Percentiles rank a stretch among this genome's conserved stretches.
phyloP scores from a whole-genome alignment of 805 yeast species.

The Monosporozyma siamensis region DNA sequence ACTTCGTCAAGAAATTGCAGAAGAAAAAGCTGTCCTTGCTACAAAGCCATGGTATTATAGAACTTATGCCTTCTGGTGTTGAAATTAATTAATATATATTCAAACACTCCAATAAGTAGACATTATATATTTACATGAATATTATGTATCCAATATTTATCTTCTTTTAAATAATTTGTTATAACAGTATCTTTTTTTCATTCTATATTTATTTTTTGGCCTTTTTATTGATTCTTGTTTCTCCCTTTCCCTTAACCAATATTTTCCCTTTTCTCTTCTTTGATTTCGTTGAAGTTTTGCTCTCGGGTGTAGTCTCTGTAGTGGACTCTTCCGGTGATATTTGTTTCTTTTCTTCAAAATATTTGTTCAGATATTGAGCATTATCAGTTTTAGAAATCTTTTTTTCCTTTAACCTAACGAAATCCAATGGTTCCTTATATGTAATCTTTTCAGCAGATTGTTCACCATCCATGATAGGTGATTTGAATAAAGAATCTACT shows the following conservation, averaged over 20 bases:
- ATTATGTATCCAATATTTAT: background rate
- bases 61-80: constrained; percentile 40
- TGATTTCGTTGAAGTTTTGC: constrained; percentile 4
- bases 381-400: background rate
- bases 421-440: constrained; percentile 29
- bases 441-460: constrained; percentile 45
- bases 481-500: constrained; percentile 37
- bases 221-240: constrained; percentile 39
- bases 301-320: background rate
- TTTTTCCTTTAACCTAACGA: constrained; percentile 6
- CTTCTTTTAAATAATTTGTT: background rate
- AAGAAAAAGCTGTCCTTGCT: constrained; percentile 37
- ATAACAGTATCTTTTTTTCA: background rate
- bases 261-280: constrained; percentile 34
- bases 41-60: constrained; percentile 41
- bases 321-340: background rate
- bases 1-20: constrained; percentile 43
- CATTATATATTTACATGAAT: no score
- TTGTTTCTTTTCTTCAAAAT: background rate
- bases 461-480: constrained; percentile 36
- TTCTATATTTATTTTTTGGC: constrained; percentile 2
- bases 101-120: no score
- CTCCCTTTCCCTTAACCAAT: constrained; percentile 63
- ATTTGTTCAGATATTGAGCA: background rate
- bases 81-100: no score